phyloP scores from a whole-genome alignment of 257 asterid genomes.

The Fraxinus anomala region DNA sequence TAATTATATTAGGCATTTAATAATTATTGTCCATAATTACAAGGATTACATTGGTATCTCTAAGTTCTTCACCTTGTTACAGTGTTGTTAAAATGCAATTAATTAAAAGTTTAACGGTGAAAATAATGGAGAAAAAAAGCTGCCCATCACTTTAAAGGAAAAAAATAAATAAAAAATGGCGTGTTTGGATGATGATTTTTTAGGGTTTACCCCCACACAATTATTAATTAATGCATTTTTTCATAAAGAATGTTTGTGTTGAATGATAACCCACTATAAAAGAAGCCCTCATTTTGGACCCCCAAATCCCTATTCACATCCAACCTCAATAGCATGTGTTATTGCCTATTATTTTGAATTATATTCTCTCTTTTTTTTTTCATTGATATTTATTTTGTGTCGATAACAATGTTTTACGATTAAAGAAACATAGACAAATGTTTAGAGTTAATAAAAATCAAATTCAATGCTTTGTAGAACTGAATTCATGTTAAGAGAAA shows the following conservation, averaged over 20 bases:
- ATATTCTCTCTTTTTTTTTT: too few relatives aligned
- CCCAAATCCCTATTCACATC: not conserved
- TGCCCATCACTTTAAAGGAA: not conserved
- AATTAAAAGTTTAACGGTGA: not conserved
- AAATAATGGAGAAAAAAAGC: not conserved
- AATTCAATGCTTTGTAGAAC: not conserved
- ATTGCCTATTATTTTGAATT: not conserved
- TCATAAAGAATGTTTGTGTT: not conserved
- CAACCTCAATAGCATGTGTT: not conserved
- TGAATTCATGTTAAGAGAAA: not conserved
- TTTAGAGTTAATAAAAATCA: not conserved
- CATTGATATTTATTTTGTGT: too few relatives aligned
- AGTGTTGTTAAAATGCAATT: not conserved
- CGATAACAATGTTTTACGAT: too few relatives aligned
- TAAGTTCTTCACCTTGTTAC: not conserved
- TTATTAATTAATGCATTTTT: conserved; percentile 2
- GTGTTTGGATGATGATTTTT: not conserved
- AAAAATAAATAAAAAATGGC: too few relatives aligned
- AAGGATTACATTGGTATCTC: not conserved
- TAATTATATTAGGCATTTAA: conserved; percentile 5
- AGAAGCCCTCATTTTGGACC: conserved; percentile 14
- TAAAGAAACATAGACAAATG: too few relatives aligned
- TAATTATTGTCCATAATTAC: conserved; percentile 39
- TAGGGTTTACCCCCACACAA: not conserved
- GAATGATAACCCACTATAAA: conserved; percentile 24